phyloP scores from a whole-genome alignment of 257 asterid genomes.

The Knoxia roxburghii region DNA sequence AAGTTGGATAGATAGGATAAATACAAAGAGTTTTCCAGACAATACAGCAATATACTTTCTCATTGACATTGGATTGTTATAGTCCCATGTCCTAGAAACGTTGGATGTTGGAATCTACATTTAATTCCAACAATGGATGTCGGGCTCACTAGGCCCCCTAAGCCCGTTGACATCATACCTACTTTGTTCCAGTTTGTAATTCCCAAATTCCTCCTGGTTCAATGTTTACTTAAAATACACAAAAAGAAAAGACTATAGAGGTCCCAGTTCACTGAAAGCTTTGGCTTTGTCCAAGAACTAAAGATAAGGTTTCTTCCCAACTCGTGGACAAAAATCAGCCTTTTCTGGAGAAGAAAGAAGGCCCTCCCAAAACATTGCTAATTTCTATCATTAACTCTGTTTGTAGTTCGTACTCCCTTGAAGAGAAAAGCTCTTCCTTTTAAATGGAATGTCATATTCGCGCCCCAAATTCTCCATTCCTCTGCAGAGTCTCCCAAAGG shows the following conservation, averaged over 20 bases:
- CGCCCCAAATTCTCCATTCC: conserved; percentile 30
- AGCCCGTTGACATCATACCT: no score
- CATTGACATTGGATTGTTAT: background rate
- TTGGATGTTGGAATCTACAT: background rate
- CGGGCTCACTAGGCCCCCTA: background rate
- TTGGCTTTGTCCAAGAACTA: no score
- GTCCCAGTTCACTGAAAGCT: no score
- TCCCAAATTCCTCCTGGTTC: no score
- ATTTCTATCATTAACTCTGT: background rate
- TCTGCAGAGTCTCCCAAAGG: conserved; percentile 18
- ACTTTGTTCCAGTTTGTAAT: no score
- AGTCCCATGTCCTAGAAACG: background rate
- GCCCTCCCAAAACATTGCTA: background rate
- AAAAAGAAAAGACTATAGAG: no score
- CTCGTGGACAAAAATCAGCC: conserved; percentile 4
- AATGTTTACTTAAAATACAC: no score
- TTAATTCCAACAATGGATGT: background rate
- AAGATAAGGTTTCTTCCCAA: conserved; percentile 13
- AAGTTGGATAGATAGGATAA: no score
- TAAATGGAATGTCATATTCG: conserved; percentile 49
- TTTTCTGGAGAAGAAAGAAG: background rate
- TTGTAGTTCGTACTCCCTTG: background rate
- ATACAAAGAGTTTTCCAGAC: no score
- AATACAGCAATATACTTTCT: no score
- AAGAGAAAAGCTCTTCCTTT: no score